Base-by-base conservation (phyloP, 495 filamentous ascomycete genomes). In the Xylaria venustula region DNA sequence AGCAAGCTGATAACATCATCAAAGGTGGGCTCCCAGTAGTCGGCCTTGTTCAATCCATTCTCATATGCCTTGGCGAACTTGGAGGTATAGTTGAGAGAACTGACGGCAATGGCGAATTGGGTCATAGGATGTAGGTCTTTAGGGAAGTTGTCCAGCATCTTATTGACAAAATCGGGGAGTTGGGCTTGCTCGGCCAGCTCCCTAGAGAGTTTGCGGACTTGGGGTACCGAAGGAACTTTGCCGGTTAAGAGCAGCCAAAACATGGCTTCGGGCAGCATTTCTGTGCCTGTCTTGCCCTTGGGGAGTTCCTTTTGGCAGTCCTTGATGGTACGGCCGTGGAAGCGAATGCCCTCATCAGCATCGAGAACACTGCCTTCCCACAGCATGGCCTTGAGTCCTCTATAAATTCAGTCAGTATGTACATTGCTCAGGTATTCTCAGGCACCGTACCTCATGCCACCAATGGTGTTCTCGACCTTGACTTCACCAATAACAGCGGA, bases 221-320 rank as follows among this genome's bases (percentile, higher is more conserved):
- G 94, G 36, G 75, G 73, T 23, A 87, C 88, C 2, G 89, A 89
- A 9, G 94, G 94, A 23, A 98, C 90, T 74, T 93, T 82, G 58
- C 94, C 95, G 8, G 94, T 98, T 61, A 98, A 77, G 15, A 98
- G 88, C 25, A 98, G 88, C 94, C 94, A 98, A 84, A 98, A 98
- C 94, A 98, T 98, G 71, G 92, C 88, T 76, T 98, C 94, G 37
- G 94, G 94, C 2, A 98, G 87, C 95, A 98, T 98, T 79, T 98
- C 93, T n/a, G 91, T 94, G 59, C 94, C 94, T 2, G 89, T 85
- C 56, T 85, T 90, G 54, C 93, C 94, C 80, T 97, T 97, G 67
- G 94, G 94, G 7, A 98, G 85, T 71, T 95, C 86, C 58, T 85
- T 84, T 70, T 97, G 93, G 83, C 94, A 98, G 71, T 98, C 94